Conservation (phyloP, 345 rosid genomes). For the Arabidopsis arenosa region DNA sequence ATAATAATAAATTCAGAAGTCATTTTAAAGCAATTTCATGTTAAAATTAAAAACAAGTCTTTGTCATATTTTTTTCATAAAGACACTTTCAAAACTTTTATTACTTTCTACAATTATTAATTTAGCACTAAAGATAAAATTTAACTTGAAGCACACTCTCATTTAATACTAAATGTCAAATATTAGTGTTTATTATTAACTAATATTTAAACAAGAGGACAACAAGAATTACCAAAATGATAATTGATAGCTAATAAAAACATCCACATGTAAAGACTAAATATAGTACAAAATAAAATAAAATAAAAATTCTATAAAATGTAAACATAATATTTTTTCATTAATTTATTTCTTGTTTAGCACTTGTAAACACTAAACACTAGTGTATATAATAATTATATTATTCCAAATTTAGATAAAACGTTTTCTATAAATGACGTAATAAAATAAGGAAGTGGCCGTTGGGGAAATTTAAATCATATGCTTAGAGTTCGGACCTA, state of each 20-base stretch:
- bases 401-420: neutral
- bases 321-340: too few species aligned
- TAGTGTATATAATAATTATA: neutral
- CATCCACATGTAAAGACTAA: neutral
- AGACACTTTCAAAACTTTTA: neutral
- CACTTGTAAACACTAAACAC: neutral
- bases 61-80: too few species aligned
- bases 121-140: neutral
- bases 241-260: neutral
- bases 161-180: neutral
- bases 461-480: slow-evolving; percentile 41
- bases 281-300: neutral
- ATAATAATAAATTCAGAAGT: too few species aligned
- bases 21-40: neutral
- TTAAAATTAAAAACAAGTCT: too few species aligned
- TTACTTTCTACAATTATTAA: neutral
- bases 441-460: slow-evolving; percentile 35
- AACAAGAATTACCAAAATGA: neutral
- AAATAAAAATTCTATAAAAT: neutral
- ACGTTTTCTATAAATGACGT: slow-evolving; percentile 25
- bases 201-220: neutral
- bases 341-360: neutral
- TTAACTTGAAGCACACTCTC: neutral
- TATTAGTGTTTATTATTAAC: neutral
- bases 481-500: slow-evolving; percentile 32